phyloP scores from a whole-genome alignment of 108 stramenopile species.

The Mediolabrus comicus region DNA sequence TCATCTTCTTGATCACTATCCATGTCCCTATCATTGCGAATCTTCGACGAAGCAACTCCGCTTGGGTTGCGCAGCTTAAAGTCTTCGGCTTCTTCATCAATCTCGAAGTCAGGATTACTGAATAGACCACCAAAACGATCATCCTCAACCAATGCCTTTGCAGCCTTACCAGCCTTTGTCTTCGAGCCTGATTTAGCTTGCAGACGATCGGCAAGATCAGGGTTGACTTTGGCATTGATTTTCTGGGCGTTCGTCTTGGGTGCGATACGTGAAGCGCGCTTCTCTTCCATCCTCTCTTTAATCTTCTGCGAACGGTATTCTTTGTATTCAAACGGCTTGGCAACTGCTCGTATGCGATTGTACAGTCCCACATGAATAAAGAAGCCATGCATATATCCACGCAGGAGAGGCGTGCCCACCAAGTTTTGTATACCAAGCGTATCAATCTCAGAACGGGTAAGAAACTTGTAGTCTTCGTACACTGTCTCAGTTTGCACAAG shows the following conservation, averaged over 20 bases:
- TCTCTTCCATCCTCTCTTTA: slow-evolving; percentile 87
- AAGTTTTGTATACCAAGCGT: slow-evolving; percentile 91
- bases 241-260: slow-evolving; percentile 54
- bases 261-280: slow-evolving; percentile 84
- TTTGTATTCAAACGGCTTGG: slow-evolving; percentile 97
- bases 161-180: slow-evolving; percentile 78
- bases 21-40: slow-evolving; percentile 71
- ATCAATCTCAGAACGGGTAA: slow-evolving; percentile 91
- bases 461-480: slow-evolving; percentile 99
- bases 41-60: slow-evolving; percentile 70
- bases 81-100: slow-evolving; percentile 92
- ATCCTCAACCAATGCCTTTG: slow-evolving; percentile 83
- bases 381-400: slow-evolving; percentile 99
- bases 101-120: slow-evolving; percentile 91
- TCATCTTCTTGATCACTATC: slow-evolving; percentile 82
- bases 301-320: slow-evolving; percentile 93
- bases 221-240: slow-evolving; percentile 65
- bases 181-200: slow-evolving; percentile 54
- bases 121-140: slow-evolving; percentile 95
- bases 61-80: slow-evolving; percentile 95
- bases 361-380: slow-evolving; percentile 97
- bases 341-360: slow-evolving; percentile 89
- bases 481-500: slow-evolving; percentile 72
- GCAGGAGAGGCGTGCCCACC: slow-evolving; percentile 93
- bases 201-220: slow-evolving; percentile 76